Base-by-base conservation (phyloP, 2,329 filamentous ascomycete genomes). In the Lachnellula arida region DNA sequence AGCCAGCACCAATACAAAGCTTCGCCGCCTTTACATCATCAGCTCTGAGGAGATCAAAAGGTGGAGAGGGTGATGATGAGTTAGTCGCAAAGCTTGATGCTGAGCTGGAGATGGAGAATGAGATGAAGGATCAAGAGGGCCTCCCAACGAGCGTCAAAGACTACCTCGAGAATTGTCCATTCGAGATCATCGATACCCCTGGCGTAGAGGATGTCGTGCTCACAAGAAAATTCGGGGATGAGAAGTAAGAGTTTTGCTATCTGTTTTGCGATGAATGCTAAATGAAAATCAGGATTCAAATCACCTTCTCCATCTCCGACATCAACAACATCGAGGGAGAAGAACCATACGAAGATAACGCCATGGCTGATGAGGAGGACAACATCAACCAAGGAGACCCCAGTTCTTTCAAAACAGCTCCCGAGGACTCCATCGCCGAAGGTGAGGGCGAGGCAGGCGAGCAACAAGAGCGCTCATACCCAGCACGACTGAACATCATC, bases 191-290 rank as follows among this genome's bases (percentile, higher is more conserved):
- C 68, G 94, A 99, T 74, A 84, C 80, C 34, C 80, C 87, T 28
- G 94, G 94, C 60, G 82, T 91, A 73, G 89, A 97, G 76, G 91
- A 96, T 65, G 89, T 99, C 64, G 80, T 88, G 68, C 81, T 99
- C 63, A 88, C 85, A 59, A 88, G 92, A 69, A 87, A 82, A 62
- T 93, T 89, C 69, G 89, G 88, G 67, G 86, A 96, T 61, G 94
- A 99, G 79, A 90, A 87, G 91, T 94, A 75, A 74, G 85, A 40
- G 23, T 6, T 19, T 23, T 9, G 1, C 52, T 65, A 76, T 14
- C 37, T 28, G 77, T 23, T 42, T 28, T 52, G 32, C n/a, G 25
- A 48, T 4, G 49, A 50, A 49, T 35, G 53, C 49, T 68, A 65
- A 64, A 68, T 57, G 55, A 42, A 11, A 52, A 23, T 56, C 5